Evolutionary conservation across 495 filamentous ascomycete species (phyloP), one percentile per base, ranked within the genome.

Genomic region (Oleoguttula mirabilis): DNA sequence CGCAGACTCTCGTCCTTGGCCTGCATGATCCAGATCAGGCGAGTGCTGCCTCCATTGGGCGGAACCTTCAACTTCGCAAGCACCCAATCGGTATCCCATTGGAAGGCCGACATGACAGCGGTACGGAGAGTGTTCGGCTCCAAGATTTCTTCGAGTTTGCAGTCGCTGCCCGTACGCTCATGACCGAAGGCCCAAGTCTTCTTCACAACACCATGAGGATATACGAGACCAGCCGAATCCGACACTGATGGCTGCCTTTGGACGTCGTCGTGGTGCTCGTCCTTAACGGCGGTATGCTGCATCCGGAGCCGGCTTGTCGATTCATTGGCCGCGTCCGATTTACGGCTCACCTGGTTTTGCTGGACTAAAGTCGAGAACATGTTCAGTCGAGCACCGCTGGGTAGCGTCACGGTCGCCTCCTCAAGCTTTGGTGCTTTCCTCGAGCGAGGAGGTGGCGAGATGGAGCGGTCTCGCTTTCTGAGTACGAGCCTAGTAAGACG

Each of bases 71-170:
- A 44, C 52, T 86, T 86, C 0, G 54, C 56, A 10, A 77, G 66
- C 3, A 86, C 43, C 83, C 83, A 88, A 8, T 77, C 68, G 14
- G 77, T 69, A 51, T 95, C 82, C 79, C 84, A 87, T 51, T 88
- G 72, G 45, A 80, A 98, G 1, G 88, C 81, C 48, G 85, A 90
- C 2, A 98, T 61, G 1, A 96, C 72, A 0, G 86, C 90, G 16
- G 84, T 64, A 15, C 79, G 64, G 0, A 95, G 67, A 25, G 79
- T 70, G 4, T 69, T 57, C 30, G 71, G 73, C 56, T 92, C 80
- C 0, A 98, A 60, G 1, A 95, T 78, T 54, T 96, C 90, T 56
- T 94, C 86, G 30, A 98, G 76, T 50, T 77, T 92, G 53, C 96
- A 85, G 41, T 93, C 86, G 32, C 88, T 68, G 27, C 39, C 45